A percentile compares a stretch with the other conserved stretches of the same genome.
These are phyloP conservation scores for Arabis alpina DNA, from an alignment of 345 rosid species.

Conservation along the genomic window DNA sequence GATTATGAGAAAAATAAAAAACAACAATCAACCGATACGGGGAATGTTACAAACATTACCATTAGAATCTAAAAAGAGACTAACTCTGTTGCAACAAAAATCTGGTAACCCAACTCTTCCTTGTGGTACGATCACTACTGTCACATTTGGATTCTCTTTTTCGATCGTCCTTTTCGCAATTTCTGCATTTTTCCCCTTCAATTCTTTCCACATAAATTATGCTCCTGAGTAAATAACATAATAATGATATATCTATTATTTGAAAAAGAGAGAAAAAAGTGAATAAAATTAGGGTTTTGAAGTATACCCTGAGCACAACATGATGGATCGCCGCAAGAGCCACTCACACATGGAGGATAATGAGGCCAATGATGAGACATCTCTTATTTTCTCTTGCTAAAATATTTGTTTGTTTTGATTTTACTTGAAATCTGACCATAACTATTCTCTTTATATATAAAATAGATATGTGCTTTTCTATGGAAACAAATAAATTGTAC, in stretches of 20 bases:
- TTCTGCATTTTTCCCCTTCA: not conserved
- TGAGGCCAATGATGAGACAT: constrained; percentile 1
- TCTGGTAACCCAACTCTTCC: constrained; percentile 4
- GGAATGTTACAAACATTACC: constrained; percentile 10
- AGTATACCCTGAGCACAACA: constrained; percentile 18
- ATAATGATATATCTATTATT: not conserved
- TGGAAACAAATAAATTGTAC: not conserved
- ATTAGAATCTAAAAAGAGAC: not conserved
- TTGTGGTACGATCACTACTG: constrained; percentile 5
- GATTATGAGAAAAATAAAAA: not conserved
- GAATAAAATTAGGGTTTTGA: not conserved
- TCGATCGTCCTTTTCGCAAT: not conserved
- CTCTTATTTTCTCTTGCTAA: not conserved
- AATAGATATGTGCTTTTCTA: not conserved
- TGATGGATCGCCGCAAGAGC: not conserved
- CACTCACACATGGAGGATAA: constrained; percentile 22
- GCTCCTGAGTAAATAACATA: not conserved
- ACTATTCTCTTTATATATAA: not conserved
- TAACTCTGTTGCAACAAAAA: constrained; percentile 17
- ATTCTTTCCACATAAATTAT: constrained; percentile 6
- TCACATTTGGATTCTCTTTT: constrained; percentile 7
- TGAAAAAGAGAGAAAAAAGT: not conserved
- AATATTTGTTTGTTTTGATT: not conserved
- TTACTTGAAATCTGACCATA: not conserved
- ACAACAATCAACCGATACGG: constrained; percentile 5